Evolutionary conservation across 441 rosid genomes (phyloP), one percentile per base, ranked within the genome.

Genomic region (Gossypium schwendimanii): DNA sequence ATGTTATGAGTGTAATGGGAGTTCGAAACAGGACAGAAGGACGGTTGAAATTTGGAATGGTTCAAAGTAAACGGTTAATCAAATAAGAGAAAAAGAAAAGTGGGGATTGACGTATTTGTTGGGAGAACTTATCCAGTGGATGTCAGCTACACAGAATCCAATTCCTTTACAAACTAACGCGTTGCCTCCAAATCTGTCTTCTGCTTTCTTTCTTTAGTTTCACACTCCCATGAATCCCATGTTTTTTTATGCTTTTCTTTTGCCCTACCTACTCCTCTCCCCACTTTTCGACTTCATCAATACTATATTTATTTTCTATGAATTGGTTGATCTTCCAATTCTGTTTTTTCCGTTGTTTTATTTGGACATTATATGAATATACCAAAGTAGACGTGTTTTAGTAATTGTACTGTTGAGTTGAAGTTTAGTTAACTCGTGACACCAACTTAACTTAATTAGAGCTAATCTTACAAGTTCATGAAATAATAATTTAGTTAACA

Each of bases 51-150:
- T 60, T 15, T 15, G 5, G 81, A 79, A 73, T 55, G 61, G 70
- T 67, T 79, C 83, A 76, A 81, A 73, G 84, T 73, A 82, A 79
- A 81, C 80, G 79, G 67, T 79, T 15, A 49, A 28, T 41, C 70
- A 65, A 45, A 65, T 15, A 21, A 44, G 26, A 6, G 18, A 24
- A 36, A 47, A 12, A 26, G 44, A 20, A 7, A 12, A 24, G 4
- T 15, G 18, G 21, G 2, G 6, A 45, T 65, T 74, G 83, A 76
- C 80, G 84, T 65, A 75, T 77, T 76, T 58, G 41, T 65, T 41
- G 76, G 73, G 70, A 58, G 52, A 70, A 59, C 66, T 75, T 52
- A 69, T 60, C 75, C 64, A 47, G 9, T 63, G 58, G 60, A 31
- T 65, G 71, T 44, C 68, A 47, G 57, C 20, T 49, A 50, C 12